Conservation (phyloP, 2,329 filamentous ascomycete species). For the Fusarium proliferatum region DNA sequence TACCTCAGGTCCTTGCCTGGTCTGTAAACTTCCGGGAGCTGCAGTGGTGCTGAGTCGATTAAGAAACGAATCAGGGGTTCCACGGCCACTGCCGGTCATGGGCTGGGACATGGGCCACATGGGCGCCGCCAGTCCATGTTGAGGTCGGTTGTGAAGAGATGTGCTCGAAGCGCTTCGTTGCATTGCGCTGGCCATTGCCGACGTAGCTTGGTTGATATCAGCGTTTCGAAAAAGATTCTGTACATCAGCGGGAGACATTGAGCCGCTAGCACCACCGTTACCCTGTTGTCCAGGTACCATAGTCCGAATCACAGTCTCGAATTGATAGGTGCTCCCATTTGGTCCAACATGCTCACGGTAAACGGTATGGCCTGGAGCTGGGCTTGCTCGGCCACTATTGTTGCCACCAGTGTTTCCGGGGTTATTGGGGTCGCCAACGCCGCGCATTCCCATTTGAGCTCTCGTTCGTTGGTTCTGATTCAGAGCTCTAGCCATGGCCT, state of each 20-base stretch:
- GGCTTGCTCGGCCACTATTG: conserved; percentile 48
- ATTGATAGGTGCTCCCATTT: conserved; percentile 50
- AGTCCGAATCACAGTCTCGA: conserved; percentile 50
- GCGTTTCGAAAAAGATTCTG: conserved; percentile 59
- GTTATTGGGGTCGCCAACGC: conserved; percentile 50
- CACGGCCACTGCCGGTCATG: conserved; percentile 58
- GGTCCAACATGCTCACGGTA: conserved; percentile 50
- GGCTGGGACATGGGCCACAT: conserved; percentile 50
- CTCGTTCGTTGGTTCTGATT: conserved; percentile 58
- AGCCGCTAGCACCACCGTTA: conserved; percentile 34
- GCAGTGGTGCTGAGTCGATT: conserved; percentile 47
- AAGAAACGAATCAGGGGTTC: conserved; percentile 57
- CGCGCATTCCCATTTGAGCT: conserved; percentile 54
- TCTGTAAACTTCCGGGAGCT: conserved; percentile 16
- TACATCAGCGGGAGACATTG: conserved; percentile 56
- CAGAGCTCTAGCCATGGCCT: conserved; percentile 56
- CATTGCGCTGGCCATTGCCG: conserved; percentile 62
- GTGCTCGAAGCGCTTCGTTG: conserved; percentile 62
- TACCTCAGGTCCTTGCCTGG: conserved; percentile 58
- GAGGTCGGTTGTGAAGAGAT: conserved; percentile 53
- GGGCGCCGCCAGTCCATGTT: conserved; percentile 58
- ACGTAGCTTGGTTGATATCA: conserved; percentile 58
- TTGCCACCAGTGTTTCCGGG: conserved; percentile 37
- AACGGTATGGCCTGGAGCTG: conserved; percentile 46
- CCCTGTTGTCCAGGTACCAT: conserved; percentile 24